Evolutionary conservation across 495 filamentous ascomycete genomes (phyloP).

Genomic region (Clavariopsis aquatica): DNA sequence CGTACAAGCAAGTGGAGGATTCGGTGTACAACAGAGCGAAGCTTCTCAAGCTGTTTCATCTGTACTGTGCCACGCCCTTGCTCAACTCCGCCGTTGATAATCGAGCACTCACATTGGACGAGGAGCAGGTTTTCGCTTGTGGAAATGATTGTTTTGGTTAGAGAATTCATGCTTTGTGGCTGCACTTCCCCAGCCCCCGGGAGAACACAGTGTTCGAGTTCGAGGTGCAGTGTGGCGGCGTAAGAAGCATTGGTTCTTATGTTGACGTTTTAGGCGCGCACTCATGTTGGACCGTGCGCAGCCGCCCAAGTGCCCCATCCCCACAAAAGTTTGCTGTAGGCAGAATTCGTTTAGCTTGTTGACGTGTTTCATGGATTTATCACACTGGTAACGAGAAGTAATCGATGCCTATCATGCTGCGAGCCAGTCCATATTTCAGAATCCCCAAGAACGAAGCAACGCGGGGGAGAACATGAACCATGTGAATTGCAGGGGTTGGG

Average conservation of each 20-base stretch:
- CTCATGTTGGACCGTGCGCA: slow-evolving; percentile 11
- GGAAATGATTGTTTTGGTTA: not conserved
- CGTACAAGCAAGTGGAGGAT: not conserved
- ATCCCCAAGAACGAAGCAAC: not conserved
- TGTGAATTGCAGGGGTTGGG: not conserved
- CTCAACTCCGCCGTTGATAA: not conserved
- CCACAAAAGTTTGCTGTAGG: not conserved
- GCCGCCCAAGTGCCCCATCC: slow-evolving; percentile 11
- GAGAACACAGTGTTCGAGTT: slow-evolving; percentile 15
- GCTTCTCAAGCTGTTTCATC: slow-evolving; percentile 14
- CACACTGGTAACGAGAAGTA: not conserved
- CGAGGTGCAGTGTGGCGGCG: slow-evolving; percentile 3
- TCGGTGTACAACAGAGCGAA: slow-evolving; percentile 3
- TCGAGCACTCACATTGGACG: slow-evolving; percentile 11
- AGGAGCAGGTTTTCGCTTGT: not conserved
- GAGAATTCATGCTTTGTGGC: slow-evolving; percentile 9
- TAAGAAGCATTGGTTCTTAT: slow-evolving; percentile 14
- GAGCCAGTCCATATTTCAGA: not conserved
- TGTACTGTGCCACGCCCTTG: slow-evolving; percentile 27
- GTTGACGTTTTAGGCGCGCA: slow-evolving; percentile 9
- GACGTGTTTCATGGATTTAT: not conserved
- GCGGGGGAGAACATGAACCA: not conserved
- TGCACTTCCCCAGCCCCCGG: not conserved
- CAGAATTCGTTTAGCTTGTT: not conserved
- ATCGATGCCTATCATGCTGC: not conserved